Evolutionary conservation across 2,329 filamentous ascomycete species (phyloP).

Genomic region (Colletotrichum cuscutae): DNA sequence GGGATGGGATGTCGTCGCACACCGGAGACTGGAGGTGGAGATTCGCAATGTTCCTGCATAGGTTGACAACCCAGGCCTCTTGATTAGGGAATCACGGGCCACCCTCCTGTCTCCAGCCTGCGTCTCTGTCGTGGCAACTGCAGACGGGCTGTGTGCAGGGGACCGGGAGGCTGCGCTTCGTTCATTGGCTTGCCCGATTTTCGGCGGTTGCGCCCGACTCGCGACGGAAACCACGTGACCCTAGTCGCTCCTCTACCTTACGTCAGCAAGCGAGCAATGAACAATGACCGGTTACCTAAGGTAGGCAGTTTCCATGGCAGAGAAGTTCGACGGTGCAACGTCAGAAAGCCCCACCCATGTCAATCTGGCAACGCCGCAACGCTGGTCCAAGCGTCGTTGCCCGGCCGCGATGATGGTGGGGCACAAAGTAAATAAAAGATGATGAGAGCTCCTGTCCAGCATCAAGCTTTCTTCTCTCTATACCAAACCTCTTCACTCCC

Average conservation of each 20-base stretch:
- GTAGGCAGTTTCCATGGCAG: no score
- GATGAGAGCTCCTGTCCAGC: conserved; percentile 37
- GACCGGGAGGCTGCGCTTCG: background rate
- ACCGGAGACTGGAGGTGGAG: conserved; percentile 15
- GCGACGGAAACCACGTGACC: conserved; percentile 4
- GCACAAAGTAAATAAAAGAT: conserved; percentile 59
- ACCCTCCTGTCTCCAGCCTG: conserved; percentile 3
- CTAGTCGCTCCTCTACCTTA: no score
- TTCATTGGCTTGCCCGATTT: conserved; percentile 7
- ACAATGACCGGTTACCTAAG: no score
- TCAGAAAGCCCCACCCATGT: conserved; percentile 7
- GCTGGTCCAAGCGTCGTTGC: conserved; percentile 35
- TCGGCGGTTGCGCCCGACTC: background rate
- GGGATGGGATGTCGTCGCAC: conserved; percentile 14
- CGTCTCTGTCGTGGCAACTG: conserved; percentile 25
- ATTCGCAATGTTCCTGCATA: conserved; percentile 27
- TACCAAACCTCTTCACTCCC: conserved; percentile 38
- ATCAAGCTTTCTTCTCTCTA: conserved; percentile 39
- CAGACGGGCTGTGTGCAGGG: conserved; percentile 6
- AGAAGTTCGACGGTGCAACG: background rate
- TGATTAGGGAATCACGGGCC: conserved; percentile 33
- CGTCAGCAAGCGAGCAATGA: no score
- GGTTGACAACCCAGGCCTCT: conserved; percentile 29
- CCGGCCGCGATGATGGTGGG: conserved; percentile 43
- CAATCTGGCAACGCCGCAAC: background rate